phyloP scores from a whole-genome alignment of 2,329 filamentous ascomycete species.

The Sarocladiaceae sp. region DNA sequence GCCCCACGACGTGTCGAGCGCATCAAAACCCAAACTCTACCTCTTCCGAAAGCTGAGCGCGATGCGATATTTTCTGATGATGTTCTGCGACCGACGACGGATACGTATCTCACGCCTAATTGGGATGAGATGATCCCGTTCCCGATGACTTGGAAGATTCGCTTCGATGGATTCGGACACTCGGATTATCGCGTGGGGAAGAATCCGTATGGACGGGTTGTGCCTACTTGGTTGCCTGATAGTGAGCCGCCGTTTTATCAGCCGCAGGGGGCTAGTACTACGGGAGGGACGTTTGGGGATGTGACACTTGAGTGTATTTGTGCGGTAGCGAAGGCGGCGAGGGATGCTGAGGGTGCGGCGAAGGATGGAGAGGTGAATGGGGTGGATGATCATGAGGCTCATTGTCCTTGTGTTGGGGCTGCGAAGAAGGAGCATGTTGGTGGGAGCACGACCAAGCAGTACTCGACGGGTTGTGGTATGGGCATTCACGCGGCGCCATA shows the following conservation, averaged over 20 bases:
- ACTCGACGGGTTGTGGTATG: background rate
- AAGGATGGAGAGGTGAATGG: no score
- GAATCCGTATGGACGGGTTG: background rate
- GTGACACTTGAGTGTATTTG: no score
- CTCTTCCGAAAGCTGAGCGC: background rate
- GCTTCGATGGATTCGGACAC: background rate
- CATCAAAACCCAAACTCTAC: slow-evolving; percentile 11
- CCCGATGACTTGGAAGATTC: slow-evolving; percentile 9
- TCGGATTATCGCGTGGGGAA: background rate
- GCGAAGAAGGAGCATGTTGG: background rate
- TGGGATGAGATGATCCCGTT: slow-evolving; percentile 20
- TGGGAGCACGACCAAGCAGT: background rate
- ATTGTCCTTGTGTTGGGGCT: no score
- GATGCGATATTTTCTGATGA: slow-evolving; percentile 10
- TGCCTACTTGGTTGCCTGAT: background rate
- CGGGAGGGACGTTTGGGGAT: background rate
- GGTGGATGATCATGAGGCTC: no score
- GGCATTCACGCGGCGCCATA: background rate
- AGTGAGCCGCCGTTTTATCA: background rate
- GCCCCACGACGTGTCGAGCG: slow-evolving; percentile 15
- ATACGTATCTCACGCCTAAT: slow-evolving; percentile 16
- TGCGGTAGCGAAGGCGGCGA: no score
- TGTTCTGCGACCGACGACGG: slow-evolving; percentile 12
- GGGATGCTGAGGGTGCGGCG: no score
- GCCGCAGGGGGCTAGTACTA: background rate